Percentiles rank a stretch among this genome's conserved stretches.
Conservation (phyloP, 768 basidiomycete species). For the Tephrocybe sp. region DNA sequence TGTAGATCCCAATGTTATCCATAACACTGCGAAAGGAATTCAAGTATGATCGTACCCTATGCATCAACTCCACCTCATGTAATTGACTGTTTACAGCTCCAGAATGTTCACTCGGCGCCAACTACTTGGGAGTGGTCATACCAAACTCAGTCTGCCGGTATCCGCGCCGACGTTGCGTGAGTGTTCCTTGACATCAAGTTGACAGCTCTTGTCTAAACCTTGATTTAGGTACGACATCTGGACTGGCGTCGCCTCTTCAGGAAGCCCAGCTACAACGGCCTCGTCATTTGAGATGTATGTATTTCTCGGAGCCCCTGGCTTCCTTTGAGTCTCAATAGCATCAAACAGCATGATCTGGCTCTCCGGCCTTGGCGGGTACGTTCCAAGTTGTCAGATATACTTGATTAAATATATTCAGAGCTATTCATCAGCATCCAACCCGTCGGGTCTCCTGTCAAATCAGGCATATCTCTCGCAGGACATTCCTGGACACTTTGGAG, state of each 20-base stretch:
- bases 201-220: neutral
- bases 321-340: neutral
- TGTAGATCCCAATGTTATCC: constrained; percentile 51
- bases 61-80: neutral
- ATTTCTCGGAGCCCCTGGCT: neutral
- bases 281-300: constrained; percentile 56
- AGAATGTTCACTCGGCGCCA: constrained; percentile 42
- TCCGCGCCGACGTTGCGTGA: constrained; percentile 56
- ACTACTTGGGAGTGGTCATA: constrained; percentile 56
- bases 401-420: no score
- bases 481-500: constrained; percentile 58
- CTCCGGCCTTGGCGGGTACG: constrained; percentile 53
- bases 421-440: constrained; percentile 61
- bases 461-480: constrained; percentile 42
- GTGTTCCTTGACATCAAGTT: constrained; percentile 7
- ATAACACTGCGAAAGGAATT: constrained; percentile 47
- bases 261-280: constrained; percentile 41
- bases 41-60: constrained; percentile 28
- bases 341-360: constrained; percentile 52
- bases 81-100: constrained; percentile 37
- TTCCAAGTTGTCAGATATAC: neutral
- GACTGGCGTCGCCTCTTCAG: constrained; percentile 42
- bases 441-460: constrained; percentile 47
- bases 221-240: constrained; percentile 51
- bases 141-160: constrained; percentile 37